Evolutionary conservation across 257 asterid genomes (phyloP).

Genomic region (Solanum acaule): DNA sequence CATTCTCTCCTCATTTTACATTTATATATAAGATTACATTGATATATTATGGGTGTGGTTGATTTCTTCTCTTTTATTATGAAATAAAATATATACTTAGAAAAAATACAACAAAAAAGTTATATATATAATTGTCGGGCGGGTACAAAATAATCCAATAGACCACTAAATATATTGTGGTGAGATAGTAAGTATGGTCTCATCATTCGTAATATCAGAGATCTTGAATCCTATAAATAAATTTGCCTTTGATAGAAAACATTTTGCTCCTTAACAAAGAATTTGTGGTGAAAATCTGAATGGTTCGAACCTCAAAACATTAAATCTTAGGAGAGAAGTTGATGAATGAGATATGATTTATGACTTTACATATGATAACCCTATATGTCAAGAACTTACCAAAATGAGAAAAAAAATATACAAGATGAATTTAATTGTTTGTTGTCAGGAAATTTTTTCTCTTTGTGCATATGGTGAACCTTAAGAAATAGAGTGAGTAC

Average conservation of each 20-base stretch:
- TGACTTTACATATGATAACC: too few species aligned
- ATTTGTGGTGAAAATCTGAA: background rate
- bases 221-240: background rate
- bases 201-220: background rate
- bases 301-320: too few species aligned
- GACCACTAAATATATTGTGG: background rate
- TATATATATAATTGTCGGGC: background rate
- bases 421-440: too few species aligned
- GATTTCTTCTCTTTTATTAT: background rate
- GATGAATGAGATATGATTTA: too few species aligned
- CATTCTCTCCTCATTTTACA: too few species aligned
- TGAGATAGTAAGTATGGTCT: background rate
- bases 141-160: background rate
- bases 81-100: background rate
- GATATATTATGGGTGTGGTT: background rate
- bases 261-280: background rate
- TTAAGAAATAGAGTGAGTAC: too few species aligned
- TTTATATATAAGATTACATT: background rate
- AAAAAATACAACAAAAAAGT: background rate
- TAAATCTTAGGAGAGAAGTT: background rate
- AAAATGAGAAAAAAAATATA: too few species aligned
- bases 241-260: accelerated
- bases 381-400: too few species aligned
- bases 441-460: too few species aligned
- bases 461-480: too few species aligned